phyloP scores from a whole-genome alignment of 164 flowering plant species.

The Sedum album region DNA sequence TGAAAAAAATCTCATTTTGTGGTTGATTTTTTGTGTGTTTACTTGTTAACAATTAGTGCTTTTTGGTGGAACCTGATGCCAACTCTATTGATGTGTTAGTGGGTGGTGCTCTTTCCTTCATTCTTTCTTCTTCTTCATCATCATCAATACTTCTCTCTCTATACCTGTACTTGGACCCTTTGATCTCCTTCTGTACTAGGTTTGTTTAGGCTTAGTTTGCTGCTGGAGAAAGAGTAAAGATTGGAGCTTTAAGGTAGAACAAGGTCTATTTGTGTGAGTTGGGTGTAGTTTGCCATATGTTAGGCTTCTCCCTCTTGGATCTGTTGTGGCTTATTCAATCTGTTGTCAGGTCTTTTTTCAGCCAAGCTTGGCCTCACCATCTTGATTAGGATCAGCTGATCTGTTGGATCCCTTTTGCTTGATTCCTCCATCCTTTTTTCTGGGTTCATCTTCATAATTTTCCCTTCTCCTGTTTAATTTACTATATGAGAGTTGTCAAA shows the following conservation, averaged over 20 bases:
- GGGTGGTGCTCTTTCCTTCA: conserved; percentile 5
- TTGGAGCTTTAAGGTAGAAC: conserved; percentile 1
- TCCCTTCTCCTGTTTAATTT: not conserved
- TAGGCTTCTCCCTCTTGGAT: not conserved
- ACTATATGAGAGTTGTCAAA: not conserved
- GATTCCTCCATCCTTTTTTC: not conserved
- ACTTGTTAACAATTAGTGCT: not conserved
- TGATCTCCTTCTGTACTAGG: not conserved
- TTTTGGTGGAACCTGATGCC: conserved; percentile 1
- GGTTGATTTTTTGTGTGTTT: not conserved
- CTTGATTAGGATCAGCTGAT: not conserved
- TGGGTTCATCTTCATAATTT: not conserved
- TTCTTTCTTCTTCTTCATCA: not conserved
- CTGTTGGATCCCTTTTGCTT: conserved; percentile 1
- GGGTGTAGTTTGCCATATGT: not conserved
- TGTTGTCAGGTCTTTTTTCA: not conserved
- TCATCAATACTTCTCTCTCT: not conserved
- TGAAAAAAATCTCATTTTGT: conserved; percentile 1
- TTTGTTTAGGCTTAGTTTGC: not conserved
- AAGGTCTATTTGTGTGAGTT: not conserved
- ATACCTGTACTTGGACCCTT: not conserved
- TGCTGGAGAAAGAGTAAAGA: conserved; percentile 3
- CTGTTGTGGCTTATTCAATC: not conserved
- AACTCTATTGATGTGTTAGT: conserved; percentile 7
- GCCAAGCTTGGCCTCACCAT: not conserved